Evolutionary conservation across 2,329 filamentous ascomycete species (phyloP), one percentile per base, ranked within the genome.

Genomic region (Camillea tinctor): DNA sequence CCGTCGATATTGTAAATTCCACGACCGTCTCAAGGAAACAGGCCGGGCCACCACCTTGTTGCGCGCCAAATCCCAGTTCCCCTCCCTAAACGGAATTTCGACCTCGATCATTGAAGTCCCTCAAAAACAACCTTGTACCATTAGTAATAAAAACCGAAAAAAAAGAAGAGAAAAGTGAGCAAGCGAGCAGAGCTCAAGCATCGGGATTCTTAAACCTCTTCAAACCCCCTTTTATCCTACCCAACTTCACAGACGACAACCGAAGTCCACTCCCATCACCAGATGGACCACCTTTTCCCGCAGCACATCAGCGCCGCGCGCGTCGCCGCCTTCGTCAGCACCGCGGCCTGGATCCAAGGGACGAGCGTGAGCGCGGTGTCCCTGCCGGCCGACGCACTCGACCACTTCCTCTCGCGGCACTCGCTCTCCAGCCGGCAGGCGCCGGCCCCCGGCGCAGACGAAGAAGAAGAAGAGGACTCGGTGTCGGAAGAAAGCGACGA

Each of bases 281-380:
- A n/a, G 24, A 68, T 68, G 67, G 54, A 56, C 20, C 63, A 60
- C 59, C 64, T 49, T 13, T 68, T 70, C 22, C 68, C 69, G 26
- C 68, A 61, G 19, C 64, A 64, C 40, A 69, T 67, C 60, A 70
- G 67, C 62, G 70, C 69, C 50, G 67, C 66, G 60, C 66, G 66
- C 63, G 26, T 68, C 30, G 64, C 66, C 24, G 62, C 60, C 23
- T 68, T 69, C 57, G 60, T 69, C 59, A 67, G 64, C 60, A 69
- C 67, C 4, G 67, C 67, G n/a, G 67, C 67, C 11, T 69, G 67
- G 67, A 65, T 69, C 53, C 67, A 68, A 26, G 66, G 67, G 50
- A 56, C 60, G 44, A 57, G 59, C 58, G 64, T 63, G 2, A 63
- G 59, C 36, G 63, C 63, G 22, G 67, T 61, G 52, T 63, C 59